Conservation (phyloP, 768 basidiomycete species). For the Collybia sordida region DNA sequence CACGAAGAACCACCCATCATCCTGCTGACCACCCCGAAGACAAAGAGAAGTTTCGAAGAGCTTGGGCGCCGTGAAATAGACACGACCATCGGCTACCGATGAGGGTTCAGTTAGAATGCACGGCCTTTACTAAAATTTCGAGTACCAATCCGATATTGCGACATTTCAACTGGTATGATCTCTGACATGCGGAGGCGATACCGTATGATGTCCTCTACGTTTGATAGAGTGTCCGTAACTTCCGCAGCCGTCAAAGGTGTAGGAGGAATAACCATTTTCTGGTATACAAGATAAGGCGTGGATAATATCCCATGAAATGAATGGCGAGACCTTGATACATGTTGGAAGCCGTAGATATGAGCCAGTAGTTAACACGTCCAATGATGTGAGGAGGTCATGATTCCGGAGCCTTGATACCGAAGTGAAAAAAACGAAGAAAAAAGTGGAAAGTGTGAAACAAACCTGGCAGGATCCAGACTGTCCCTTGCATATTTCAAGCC, state of each 20-base stretch:
- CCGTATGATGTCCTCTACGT: constrained; percentile 77
- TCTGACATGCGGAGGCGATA: constrained; percentile 80
- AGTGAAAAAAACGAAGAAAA: background rate
- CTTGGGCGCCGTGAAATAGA: constrained; percentile 68
- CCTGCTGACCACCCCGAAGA: constrained; percentile 63
- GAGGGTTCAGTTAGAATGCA: background rate
- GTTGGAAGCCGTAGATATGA: constrained; percentile 84
- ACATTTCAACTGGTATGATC: constrained; percentile 82
- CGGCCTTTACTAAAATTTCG: background rate
- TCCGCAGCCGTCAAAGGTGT: constrained; percentile 66
- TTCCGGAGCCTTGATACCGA: constrained; percentile 71
- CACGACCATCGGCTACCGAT: constrained; percentile 70
- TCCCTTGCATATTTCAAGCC: constrained; percentile 67
- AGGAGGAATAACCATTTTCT: constrained; percentile 74
- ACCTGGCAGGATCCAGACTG: constrained; percentile 79
- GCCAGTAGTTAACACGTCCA: constrained; percentile 86
- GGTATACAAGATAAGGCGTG: constrained; percentile 11
- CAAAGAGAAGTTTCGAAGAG: constrained; percentile 76
- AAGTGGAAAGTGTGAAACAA: constrained; percentile 12
- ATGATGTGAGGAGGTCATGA: constrained; percentile 88
- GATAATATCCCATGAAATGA: constrained; percentile 2
- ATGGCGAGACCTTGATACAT: constrained; percentile 62
- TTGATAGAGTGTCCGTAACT: constrained; percentile 61
- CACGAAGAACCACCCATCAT: constrained; percentile 87
- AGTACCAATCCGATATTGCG: constrained; percentile 61